Evolutionary conservation across 345 rosid species (phyloP).

Genomic region (Luvunga scandens): DNA sequence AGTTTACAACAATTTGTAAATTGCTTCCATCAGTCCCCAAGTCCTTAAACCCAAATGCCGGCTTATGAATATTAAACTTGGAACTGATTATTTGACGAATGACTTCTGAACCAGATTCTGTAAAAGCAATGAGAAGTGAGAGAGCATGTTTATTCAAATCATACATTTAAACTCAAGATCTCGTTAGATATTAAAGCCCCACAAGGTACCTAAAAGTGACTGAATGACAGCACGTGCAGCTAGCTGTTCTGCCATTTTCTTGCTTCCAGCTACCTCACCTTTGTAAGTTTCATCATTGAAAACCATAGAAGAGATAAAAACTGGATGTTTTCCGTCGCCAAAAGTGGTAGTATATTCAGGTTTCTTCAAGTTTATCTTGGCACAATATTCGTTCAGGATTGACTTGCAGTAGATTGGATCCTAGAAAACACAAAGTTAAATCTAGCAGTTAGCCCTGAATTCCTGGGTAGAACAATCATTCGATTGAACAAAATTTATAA

Average conservation of each 20-base stretch:
- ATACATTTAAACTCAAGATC: background rate
- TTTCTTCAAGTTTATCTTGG: background rate
- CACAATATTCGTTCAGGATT: slow-evolving; percentile 25
- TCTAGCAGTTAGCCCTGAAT: background rate
- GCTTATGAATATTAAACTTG: slow-evolving; percentile 3
- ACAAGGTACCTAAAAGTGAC: slow-evolving; percentile 23
- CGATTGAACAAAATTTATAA: background rate
- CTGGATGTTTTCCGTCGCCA: background rate
- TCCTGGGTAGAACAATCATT: background rate
- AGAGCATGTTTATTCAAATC: no score
- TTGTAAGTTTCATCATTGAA: slow-evolving; percentile 18
- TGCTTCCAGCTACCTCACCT: slow-evolving; percentile 16
- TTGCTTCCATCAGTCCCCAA: background rate
- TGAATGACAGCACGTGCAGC: slow-evolving; percentile 16
- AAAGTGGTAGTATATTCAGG: slow-evolving; percentile 17
- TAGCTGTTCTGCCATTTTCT: slow-evolving; percentile 27
- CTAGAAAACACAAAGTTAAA: slow-evolving; percentile 4
- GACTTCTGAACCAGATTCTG: slow-evolving; percentile 22
- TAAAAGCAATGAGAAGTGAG: background rate
- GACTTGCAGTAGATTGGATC: slow-evolving; percentile 26
- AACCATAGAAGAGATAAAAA: slow-evolving; percentile 14
- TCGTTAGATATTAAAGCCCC: background rate
- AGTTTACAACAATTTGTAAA: background rate
- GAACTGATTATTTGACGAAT: slow-evolving; percentile 24
- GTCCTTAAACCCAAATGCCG: background rate